phyloP scores from a whole-genome alignment of 2,329 filamentous ascomycete genomes.

The Aurifilum marmelostoma region DNA sequence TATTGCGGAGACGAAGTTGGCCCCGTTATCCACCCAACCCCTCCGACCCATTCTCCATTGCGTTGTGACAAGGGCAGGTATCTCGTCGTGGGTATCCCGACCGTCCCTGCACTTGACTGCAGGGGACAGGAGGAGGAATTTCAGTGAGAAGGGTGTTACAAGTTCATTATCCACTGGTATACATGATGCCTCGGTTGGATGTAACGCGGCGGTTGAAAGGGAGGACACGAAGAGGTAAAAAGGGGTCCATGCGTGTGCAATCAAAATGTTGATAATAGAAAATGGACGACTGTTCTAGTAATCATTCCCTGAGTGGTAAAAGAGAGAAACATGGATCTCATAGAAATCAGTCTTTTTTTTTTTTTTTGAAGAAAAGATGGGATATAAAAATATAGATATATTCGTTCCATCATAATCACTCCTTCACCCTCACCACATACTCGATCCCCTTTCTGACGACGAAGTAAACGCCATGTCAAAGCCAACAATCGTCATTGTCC shows the following conservation, averaged over 20 bases:
- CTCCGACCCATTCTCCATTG: background rate
- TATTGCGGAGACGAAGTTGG: background rate
- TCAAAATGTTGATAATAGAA: background rate
- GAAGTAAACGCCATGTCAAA: background rate
- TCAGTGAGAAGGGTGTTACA: background rate
- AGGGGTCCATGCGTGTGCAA: background rate
- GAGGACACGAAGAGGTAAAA: too few relatives aligned
- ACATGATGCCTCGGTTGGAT: background rate
- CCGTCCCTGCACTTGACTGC: background rate
- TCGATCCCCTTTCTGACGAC: background rate
- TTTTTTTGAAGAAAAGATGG: too few relatives aligned
- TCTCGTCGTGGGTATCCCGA: background rate
- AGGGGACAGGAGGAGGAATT: background rate
- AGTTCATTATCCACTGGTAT: background rate
- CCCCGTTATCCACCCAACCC: background rate
- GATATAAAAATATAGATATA: too few relatives aligned
- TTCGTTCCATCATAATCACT: too few relatives aligned
- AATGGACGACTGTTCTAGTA: background rate
- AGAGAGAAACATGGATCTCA: background rate
- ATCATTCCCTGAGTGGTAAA: background rate
- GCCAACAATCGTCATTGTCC: conserved; percentile 37
- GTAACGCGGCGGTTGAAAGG: background rate
- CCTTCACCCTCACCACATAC: too few relatives aligned
- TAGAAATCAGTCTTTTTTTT: background rate
- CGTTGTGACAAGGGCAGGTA: background rate